Percentiles rank a stretch among this genome's conserved stretches.
Evolutionary conservation across 2,329 filamentous ascomycete species (phyloP).

Genomic region (Pleomassaria siparia): DNA sequence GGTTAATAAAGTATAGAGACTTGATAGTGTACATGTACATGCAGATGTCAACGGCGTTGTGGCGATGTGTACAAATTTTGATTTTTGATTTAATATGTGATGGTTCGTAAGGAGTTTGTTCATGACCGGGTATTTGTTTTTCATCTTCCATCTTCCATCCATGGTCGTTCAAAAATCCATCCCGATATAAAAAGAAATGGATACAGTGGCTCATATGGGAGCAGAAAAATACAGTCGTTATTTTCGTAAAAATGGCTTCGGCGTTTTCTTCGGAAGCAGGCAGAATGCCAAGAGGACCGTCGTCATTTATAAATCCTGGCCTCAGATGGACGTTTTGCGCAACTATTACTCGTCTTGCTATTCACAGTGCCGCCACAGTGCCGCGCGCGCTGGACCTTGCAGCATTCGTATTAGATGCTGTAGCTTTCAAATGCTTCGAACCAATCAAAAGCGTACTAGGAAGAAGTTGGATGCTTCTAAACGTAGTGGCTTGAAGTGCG

Average conservation of each 20-base stretch:
- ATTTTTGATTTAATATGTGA: neutral
- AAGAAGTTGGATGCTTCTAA: slow-evolving; percentile 11
- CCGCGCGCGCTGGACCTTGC: too few relatives aligned
- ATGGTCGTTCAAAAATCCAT: neutral
- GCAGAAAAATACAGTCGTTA: neutral
- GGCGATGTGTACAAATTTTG: neutral
- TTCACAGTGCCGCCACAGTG: too few relatives aligned
- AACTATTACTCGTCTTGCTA: too few relatives aligned
- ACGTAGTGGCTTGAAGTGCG: slow-evolving; percentile 33
- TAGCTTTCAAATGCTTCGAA: neutral
- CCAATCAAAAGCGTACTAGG: neutral
- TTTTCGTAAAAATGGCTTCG: neutral
- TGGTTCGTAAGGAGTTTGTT: neutral
- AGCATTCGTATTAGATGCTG: neutral
- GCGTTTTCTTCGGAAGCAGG: neutral
- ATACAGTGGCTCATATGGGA: neutral
- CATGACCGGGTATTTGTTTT: neutral
- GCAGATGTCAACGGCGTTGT: too few relatives aligned
- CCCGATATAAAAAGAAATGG: neutral
- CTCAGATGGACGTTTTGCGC: too few relatives aligned
- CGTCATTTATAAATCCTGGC: neutral
- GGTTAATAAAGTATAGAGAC: too few relatives aligned
- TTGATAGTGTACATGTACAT: neutral
- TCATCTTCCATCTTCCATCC: neutral
- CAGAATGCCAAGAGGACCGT: too few relatives aligned